Percentiles rank a stretch among this genome's conserved stretches.
These are phyloP conservation scores for Trametes pubescens DNA, from an alignment of 1,284 basidiomycete genomes.

Conservation along the genomic window DNA sequence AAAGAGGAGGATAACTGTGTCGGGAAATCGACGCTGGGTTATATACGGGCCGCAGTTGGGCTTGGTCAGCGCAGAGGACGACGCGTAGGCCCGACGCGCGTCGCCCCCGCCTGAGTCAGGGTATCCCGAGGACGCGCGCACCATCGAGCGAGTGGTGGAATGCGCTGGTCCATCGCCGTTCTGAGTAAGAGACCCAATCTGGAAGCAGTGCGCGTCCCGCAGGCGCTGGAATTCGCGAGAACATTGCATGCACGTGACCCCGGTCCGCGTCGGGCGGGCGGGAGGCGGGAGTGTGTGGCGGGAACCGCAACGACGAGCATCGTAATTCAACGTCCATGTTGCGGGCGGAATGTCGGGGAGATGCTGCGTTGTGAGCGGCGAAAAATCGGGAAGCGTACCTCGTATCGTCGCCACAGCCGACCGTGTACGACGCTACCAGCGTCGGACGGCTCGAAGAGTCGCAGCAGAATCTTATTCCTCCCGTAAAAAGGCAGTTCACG, in stretches of 20 bases:
- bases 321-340: too few species aligned
- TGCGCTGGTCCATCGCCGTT: conserved; percentile 16
- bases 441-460: too few species aligned
- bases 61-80: conserved; percentile 23
- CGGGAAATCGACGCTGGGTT: not conserved
- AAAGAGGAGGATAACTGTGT: conserved; percentile 3
- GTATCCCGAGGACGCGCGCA: conserved; percentile 11
- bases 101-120: conserved; percentile 27
- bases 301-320: not conserved
- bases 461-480: too few species aligned
- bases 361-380: too few species aligned
- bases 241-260: conserved; percentile 21
- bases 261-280: not conserved
- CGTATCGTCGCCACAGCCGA: too few species aligned
- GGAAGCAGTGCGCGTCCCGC: conserved; percentile 2
- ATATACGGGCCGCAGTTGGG: conserved; percentile 19
- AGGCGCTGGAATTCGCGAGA: conserved; percentile 23
- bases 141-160: conserved; percentile 21
- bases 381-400: too few species aligned
- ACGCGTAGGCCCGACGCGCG: conserved; percentile 31
- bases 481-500: too few species aligned
- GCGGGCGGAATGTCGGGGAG: too few species aligned
- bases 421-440: too few species aligned
- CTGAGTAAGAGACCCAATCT: conserved; percentile 3
- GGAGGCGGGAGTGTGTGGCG: too few species aligned